Base-by-base conservation (phyloP, 2,329 filamentous ascomycete species). In the Xylogone sp. region DNA sequence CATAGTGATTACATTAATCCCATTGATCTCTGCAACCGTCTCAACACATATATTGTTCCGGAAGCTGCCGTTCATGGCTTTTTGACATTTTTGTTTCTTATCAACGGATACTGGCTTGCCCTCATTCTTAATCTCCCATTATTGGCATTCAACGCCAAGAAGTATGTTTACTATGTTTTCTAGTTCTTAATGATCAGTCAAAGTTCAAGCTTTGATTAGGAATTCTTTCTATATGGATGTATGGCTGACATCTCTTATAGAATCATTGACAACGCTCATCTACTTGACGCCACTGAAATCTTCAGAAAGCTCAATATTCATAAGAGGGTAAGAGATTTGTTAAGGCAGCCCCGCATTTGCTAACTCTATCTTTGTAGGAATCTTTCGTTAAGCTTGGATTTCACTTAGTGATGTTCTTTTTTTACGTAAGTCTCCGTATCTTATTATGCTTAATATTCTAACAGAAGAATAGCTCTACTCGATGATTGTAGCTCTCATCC, bases 361-460 rank as follows among this genome's bases (percentile, higher is more conserved):
- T 52, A 48, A 53, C 44, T 4, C 5, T 24, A 45, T 10, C 20
- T 12, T 16, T 42, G 16, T 50, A 96, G 92, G 94, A 99, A 83
- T 97, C 94, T 0, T 99, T 99, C 73, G 86, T 94, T 77, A 99
- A 99, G 78, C 89, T 99, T 43, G 94, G 93, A 51, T 99, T 99
- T 81, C 94, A 99, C 74, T 79, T 99, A 55, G 73, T 99, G 75
- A 97, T 99, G 91, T 99, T 99, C 83, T 99, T 99, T 85, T 99
- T 97, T 83, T 99, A 99, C 77, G 34, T 39, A 39, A 39, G 34
- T 39, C 10, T 7, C 34, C 13, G 24, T 27, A 27, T 39, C 13
- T 39, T 16, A 5, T 18, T 4, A 39, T 18, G 13, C 12, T 8
- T 13, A 31, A 39, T 6, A 5, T 13, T 39, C n/a, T 16, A 39